These are phyloP conservation scores for Pinus tabuliformis DNA, from an alignment of 75 land plant genomes.

Conservation along the genomic window DNA sequence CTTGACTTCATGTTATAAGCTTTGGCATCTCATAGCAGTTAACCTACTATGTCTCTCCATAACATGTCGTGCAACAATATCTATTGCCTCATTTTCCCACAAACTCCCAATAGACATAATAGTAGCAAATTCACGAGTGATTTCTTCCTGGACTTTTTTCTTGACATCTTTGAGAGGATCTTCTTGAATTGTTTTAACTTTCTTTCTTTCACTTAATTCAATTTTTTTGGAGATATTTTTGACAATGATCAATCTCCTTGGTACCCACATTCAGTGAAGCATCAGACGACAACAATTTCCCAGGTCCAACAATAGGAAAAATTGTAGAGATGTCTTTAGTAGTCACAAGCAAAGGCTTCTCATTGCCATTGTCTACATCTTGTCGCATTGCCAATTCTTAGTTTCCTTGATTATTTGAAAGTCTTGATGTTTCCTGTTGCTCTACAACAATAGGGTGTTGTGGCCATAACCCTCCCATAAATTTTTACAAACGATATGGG, in stretches of 20 bases:
- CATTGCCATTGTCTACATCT: not conserved
- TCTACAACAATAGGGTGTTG: not conserved
- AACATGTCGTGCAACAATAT: conserved; percentile 78
- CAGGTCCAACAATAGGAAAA: not conserved
- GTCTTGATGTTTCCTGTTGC: not conserved
- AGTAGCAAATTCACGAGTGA: conserved; percentile 68
- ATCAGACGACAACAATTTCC: not conserved
- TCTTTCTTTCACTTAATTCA: not conserved
- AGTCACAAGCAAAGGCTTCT: not conserved
- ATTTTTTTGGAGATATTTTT: not conserved
- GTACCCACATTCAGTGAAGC: not conserved
- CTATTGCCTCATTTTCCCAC: conserved; percentile 93
- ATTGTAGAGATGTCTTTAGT: not conserved
- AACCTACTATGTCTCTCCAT: conserved; percentile 75
- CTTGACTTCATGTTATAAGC: not conserved
- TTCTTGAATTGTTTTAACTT: not conserved
- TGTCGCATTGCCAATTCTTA: no score
- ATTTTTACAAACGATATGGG: no score
- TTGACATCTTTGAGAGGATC: conserved; percentile 65
- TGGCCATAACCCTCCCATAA: no score
- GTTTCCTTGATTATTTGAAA: not conserved
- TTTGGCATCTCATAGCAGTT: conserved; percentile 23
- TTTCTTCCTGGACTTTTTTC: conserved; percentile 74
- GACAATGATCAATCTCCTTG: not conserved
- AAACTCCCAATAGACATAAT: conserved; percentile 82